Evolutionary conservation across 148 eudicot species (phyloP), one percentile per base, ranked within the genome.

Genomic region (Rhododendron mucronatum): DNA sequence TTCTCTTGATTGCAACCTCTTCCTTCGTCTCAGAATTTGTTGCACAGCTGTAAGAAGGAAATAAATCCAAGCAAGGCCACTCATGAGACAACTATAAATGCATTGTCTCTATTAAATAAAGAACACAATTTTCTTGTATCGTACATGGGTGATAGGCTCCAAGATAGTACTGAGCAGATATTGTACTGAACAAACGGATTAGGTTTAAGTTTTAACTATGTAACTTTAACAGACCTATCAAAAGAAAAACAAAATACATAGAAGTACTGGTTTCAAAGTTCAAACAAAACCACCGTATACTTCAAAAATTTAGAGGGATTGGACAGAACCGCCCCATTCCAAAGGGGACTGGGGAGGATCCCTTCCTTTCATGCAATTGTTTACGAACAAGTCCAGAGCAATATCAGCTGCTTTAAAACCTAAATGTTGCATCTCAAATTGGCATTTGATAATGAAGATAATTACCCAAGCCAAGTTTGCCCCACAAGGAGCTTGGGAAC

Each of bases 1-100:
- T 96, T 89, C 93, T 94, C 91, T 96, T 96, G 41, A 96, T 95
- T 26, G 99, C 99, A 83, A 95, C 95, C 82, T 95, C 94, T 87
- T 96, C 99, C 88, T 91, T 92, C 3, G 95, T 96, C 90, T 94
- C 96, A 53, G 93, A 86, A 93, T 95, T 90, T 53, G 89, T 93
- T 26, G 97, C 99, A 89, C 97, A 92, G 88, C 99, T 96, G 94
- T 73, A 84, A 76, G 82, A 77, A 85, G 20, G 73, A 63, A 50
- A 76, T 41, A 44, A 75, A 84, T 14, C 13, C 7, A 74, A 69
- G 28, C 67, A 55, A 37, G 8, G 4, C 48, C 33, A 10, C 28
- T 59, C 28, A 57, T 37, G 15, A 55, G 4, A 53, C 44, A 41
- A 81, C 20, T 15, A 81, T 1, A 18, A 30, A 37, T 7, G 13